Base-by-base conservation (phyloP, 345 rosid genomes). In the Lenwebbia sp. region DNA sequence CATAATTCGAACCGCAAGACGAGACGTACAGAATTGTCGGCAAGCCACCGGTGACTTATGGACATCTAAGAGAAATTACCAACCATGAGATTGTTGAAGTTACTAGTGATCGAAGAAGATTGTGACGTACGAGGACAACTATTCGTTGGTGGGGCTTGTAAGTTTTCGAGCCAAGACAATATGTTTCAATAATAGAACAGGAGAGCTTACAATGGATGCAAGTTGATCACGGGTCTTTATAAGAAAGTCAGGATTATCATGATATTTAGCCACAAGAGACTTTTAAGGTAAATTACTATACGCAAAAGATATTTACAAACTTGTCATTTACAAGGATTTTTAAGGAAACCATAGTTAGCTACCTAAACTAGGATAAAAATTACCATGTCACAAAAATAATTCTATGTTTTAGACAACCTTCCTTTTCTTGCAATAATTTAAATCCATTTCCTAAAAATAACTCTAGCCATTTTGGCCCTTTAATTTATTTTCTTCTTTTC, bases 11-110 rank as follows among this genome's bases (percentile, higher is more conserved):
- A 60, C 74, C 74, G 9, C 15, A 28, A 7, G 74, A 60, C 37
- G 15, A 30, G 19, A 30, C 0, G 6, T 5, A 19, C 23, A 30
- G 2, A 14, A 30, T 30, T 30, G 22, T 15, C 22, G 0, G 3
- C 11, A 4, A 5, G 19, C 23, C 6, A 3, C 4, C 25, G 5
- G 0, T 65, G 8, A 62, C 41, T 19, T 10, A 37, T 5, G 7
- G 81, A 10, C 47, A 37, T 37, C 10, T 2, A 8, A 70, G 26
- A 5, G 40, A 33, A 70, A 22, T 70, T 70, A 19, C 13, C 14
- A 0, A 9, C 1, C 3, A 2, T 33, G 47, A 9, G 25, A 5
- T 17, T 17, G 76, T 21, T 13, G 2, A 65, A 15, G 23, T 33
- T 65, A 19, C 22, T 17, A 4, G 8, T 19, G 10, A 70, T 37